Conservation (phyloP, 345 rosid genomes). For the Diplotaxis tenuifolia region DNA sequence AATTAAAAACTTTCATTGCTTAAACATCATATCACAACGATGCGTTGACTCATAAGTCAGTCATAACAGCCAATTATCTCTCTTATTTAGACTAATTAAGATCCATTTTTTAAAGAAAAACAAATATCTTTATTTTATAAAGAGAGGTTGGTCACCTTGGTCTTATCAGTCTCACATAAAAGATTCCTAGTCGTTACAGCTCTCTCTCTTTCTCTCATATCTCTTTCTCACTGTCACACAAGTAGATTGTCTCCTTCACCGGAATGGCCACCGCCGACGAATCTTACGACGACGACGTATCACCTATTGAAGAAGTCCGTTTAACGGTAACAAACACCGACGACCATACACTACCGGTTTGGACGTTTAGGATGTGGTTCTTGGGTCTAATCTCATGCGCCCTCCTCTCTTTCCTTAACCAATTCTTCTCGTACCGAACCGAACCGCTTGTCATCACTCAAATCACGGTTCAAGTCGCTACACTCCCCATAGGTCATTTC, state of each 20-base stretch:
- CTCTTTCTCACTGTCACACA: slow-evolving; percentile 9
- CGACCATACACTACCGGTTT: slow-evolving; percentile 71
- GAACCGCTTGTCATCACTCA: slow-evolving; percentile 82
- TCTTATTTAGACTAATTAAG: background rate
- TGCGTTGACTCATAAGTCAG: slow-evolving; percentile 13
- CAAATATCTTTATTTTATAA: background rate
- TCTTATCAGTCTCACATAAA: slow-evolving; percentile 23
- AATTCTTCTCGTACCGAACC: slow-evolving; percentile 75
- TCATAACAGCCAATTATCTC: background rate
- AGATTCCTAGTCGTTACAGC: slow-evolving; percentile 4
- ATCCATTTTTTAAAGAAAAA: background rate
- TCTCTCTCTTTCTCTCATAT: slow-evolving; percentile 11
- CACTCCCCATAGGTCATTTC: slow-evolving; percentile 77
- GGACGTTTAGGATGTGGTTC: slow-evolving; percentile 93
- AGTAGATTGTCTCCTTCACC: background rate
- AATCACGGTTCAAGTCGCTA: slow-evolving; percentile 73
- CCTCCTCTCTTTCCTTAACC: slow-evolving; percentile 77
- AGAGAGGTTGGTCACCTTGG: background rate
- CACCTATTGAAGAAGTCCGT: slow-evolving; percentile 78
- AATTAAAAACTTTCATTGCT: background rate
- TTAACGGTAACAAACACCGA: slow-evolving; percentile 74
- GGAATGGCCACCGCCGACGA: slow-evolving; percentile 25
- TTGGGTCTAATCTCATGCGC: slow-evolving; percentile 65
- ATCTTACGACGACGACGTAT: slow-evolving; percentile 49
- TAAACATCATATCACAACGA: background rate